phyloP scores from a whole-genome alignment of 2,329 filamentous ascomycete genomes.

The Aspergillus nomiae region DNA sequence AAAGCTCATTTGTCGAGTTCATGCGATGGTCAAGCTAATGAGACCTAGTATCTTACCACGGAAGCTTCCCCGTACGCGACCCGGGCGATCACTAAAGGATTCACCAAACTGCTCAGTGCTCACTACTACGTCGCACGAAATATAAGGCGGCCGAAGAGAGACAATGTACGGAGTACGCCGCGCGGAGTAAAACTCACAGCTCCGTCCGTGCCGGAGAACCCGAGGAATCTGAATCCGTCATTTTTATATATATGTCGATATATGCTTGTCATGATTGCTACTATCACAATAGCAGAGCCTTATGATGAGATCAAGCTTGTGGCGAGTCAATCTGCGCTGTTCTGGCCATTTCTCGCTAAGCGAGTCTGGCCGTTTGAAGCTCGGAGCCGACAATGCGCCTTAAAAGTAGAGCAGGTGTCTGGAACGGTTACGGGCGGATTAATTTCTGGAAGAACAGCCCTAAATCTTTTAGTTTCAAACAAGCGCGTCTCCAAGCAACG shows the following conservation, averaged over 20 bases:
- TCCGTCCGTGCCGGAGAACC: background rate
- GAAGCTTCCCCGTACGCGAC: slow-evolving; percentile 4
- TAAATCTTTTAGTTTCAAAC: background rate
- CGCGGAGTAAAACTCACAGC: background rate
- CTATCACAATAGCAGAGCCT: background rate
- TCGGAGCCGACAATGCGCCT: background rate
- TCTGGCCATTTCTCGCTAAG: background rate
- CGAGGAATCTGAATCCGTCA: background rate
- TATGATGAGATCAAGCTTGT: background rate
- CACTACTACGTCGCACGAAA: background rate
- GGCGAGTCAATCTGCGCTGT: background rate
- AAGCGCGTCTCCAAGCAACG: background rate
- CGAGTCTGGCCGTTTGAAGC: background rate
- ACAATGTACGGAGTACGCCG: background rate
- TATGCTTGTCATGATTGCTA: background rate
- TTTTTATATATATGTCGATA: background rate
- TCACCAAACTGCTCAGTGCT: background rate
- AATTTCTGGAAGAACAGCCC: background rate
- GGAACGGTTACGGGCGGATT: background rate
- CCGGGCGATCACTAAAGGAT: background rate
- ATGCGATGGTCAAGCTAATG: background rate
- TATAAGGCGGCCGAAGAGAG: background rate
- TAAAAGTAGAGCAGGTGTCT: background rate
- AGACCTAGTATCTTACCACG: slow-evolving; percentile 1
- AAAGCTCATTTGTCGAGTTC: background rate